Conservation (phyloP, 495 filamentous ascomycete genomes). For the Wilcoxina mikolae region DNA sequence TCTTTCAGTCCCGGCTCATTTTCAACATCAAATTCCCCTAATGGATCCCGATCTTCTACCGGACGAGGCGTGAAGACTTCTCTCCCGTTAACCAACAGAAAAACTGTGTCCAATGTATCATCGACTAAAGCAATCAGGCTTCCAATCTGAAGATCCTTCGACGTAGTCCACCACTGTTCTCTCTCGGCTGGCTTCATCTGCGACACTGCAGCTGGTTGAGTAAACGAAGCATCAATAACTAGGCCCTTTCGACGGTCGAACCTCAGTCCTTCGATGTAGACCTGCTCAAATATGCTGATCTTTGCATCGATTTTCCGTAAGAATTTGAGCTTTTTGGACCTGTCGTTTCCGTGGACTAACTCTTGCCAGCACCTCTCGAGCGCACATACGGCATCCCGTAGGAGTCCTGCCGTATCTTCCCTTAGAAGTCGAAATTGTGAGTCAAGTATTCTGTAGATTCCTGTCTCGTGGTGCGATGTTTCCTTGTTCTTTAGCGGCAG, state of each 20-base stretch:
- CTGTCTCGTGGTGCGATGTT: conserved; percentile 40
- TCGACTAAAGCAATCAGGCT: conserved; percentile 46
- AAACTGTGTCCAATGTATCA: conserved; percentile 35
- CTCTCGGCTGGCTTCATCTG: conserved; percentile 27
- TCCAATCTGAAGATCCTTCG: conserved; percentile 41
- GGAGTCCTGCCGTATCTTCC: conserved; percentile 49
- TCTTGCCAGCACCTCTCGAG: conserved; percentile 30
- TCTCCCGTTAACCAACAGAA: conserved; percentile 39
- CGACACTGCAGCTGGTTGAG: conserved; percentile 36
- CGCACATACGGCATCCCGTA: conserved; percentile 41
- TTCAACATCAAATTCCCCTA: no score
- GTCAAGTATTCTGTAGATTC: conserved; percentile 48
- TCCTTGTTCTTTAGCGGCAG: conserved; percentile 42
- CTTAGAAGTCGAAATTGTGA: conserved; percentile 56
- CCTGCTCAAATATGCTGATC: conserved; percentile 34
- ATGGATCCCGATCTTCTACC: no score
- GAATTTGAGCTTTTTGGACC: conserved; percentile 6
- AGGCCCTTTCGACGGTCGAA: conserved; percentile 41
- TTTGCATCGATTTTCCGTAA: conserved; percentile 15
- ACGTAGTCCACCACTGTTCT: conserved; percentile 46
- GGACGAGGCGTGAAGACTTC: conserved; percentile 19
- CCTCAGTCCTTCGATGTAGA: conserved; percentile 27
- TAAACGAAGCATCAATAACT: conserved; percentile 40
- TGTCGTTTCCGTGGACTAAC: conserved; percentile 10
- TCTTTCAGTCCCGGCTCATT: no score